A percentile compares a stretch with the other conserved stretches of the same genome.
These are phyloP conservation scores for Neckera pumila DNA, from an alignment of 225 moss, liverwort and hornwort genomes.

Conservation along the genomic window DNA sequence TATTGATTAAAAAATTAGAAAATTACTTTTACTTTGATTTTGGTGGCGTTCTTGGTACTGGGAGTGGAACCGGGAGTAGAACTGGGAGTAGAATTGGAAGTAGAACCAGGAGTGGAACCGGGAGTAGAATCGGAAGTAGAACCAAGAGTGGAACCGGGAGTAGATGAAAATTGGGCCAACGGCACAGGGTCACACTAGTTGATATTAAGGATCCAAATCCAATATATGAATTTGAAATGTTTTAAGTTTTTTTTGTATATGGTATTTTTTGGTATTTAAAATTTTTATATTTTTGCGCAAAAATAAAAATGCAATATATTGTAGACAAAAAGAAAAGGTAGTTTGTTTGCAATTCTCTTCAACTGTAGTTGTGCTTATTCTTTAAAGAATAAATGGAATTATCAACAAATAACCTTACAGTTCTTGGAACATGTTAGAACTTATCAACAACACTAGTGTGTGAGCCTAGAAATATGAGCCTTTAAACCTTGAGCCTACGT, in stretches of 20 bases:
- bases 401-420: not conserved
- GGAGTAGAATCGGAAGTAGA: no score
- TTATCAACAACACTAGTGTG: rapidly evolving
- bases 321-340: not conserved
- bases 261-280: not conserved
- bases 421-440: not conserved
- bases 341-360: not conserved
- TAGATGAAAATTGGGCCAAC: no score
- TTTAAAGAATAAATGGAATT: not conserved
- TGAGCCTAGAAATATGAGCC: not conserved
- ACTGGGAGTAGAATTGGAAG: no score
- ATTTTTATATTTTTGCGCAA: not conserved
- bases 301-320: not conserved
- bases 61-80: no score
- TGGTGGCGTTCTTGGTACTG: no score
- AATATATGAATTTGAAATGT: not conserved
- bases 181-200: no score
- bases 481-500: rapidly evolving
- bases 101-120: no score
- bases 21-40: no score
- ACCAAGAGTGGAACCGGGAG: no score
- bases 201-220: no score
- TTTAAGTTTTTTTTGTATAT: not conserved
- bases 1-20: no score
- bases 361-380: no score